phyloP scores from a whole-genome alignment of 2,329 filamentous ascomycete genomes.

The Xylaria polymorpha region DNA sequence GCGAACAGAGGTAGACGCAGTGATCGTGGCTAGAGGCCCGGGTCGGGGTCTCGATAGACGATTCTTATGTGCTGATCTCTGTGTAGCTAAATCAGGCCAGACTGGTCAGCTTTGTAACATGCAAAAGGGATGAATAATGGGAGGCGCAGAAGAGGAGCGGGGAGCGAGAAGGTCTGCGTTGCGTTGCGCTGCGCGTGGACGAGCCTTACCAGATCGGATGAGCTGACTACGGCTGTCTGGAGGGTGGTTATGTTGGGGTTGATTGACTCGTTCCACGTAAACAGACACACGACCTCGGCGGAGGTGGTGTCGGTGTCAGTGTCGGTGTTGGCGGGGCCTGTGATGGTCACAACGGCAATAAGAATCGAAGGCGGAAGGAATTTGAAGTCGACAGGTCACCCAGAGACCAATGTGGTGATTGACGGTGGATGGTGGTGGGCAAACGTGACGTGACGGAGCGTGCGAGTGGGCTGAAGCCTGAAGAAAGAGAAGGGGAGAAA shows the following conservation, averaged over 20 bases:
- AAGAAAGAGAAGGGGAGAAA: slow-evolving; percentile 41
- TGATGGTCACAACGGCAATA: slow-evolving; percentile 43
- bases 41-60: slow-evolving; percentile 19
- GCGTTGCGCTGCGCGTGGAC: not conserved
- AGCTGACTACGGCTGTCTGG: not conserved
- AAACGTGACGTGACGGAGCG: slow-evolving; percentile 50
- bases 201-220: slow-evolving; percentile 19
- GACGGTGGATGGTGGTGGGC: slow-evolving; percentile 47
- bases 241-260: slow-evolving; percentile 9
- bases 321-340: slow-evolving; percentile 24
- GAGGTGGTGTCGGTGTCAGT: slow-evolving; percentile 7
- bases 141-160: not conserved
- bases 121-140: not conserved
- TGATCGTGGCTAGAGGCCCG: slow-evolving; percentile 7
- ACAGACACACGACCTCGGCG: slow-evolving; percentile 27
- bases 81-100: slow-evolving; percentile 6
- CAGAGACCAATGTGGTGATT: slow-evolving; percentile 47
- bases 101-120: slow-evolving; percentile 23
- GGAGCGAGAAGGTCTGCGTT: not conserved
- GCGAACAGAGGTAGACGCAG: slow-evolving; percentile 14
- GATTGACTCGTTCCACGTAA: slow-evolving; percentile 14
- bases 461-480: slow-evolving; percentile 49
- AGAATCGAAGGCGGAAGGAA: slow-evolving; percentile 38
- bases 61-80: slow-evolving; percentile 17
- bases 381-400: slow-evolving; percentile 48